These are phyloP conservation scores for Colletotrichum spaethianum DNA, from an alignment of 2,329 filamentous ascomycete genomes.

Conservation along the genomic window DNA sequence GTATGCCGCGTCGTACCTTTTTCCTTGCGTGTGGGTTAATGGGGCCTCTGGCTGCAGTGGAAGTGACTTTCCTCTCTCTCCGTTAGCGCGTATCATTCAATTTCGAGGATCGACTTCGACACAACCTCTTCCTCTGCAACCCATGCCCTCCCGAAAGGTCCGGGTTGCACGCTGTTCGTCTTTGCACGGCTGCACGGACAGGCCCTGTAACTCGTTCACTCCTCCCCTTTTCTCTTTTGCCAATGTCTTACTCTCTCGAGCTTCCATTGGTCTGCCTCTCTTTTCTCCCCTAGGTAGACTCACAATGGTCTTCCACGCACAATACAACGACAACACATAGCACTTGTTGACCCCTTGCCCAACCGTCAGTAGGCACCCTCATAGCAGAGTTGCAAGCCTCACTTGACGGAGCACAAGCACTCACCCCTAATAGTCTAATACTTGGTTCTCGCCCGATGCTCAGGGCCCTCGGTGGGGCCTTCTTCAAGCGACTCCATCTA, in stretches of 20 bases:
- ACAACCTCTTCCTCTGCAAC: not conserved
- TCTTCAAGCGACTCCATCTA: not conserved
- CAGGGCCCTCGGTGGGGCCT: constrained; percentile 14
- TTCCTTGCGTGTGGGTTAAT: constrained; percentile 1
- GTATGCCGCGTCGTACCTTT: not conserved
- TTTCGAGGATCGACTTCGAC: constrained; percentile 26
- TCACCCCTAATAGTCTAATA: not conserved
- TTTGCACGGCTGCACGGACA: constrained; percentile 24
- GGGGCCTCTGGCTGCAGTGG: constrained; percentile 5
- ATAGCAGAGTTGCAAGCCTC: too few species aligned
- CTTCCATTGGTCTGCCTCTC: not conserved
- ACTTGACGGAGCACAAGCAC: too few species aligned
- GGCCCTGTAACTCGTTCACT: constrained; percentile 1
- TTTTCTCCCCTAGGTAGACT: not conserved
- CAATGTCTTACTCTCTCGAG: too few species aligned
- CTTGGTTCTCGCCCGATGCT: constrained; percentile 14
- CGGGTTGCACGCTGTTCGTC: constrained; percentile 31
- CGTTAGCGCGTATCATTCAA: constrained; percentile 22
- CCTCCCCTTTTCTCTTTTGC: not conserved
- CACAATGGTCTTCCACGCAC: not conserved
- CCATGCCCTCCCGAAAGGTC: constrained; percentile 40
- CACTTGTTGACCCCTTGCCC: not conserved
- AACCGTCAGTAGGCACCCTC: too few species aligned
- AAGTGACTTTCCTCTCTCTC: not conserved
- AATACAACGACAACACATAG: constrained; percentile 13